phyloP scores from a whole-genome alignment of 2,329 filamentous ascomycete genomes.

The Tolypocladium tropicale region DNA sequence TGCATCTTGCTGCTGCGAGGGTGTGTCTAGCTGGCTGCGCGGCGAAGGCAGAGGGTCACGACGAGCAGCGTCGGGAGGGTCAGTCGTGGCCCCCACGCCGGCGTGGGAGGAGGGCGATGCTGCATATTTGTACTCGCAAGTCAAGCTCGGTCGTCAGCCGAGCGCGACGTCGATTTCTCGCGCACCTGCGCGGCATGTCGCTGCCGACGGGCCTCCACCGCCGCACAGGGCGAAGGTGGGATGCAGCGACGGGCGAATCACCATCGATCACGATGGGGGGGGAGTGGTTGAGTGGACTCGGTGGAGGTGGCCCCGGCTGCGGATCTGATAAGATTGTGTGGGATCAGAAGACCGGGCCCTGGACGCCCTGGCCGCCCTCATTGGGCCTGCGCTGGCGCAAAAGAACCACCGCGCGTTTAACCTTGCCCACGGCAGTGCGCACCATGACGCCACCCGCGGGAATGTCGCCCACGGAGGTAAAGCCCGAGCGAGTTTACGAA shows the following conservation, averaged over 20 bases:
- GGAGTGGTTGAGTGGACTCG: no score
- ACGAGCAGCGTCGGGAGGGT: background rate
- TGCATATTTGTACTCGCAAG: background rate
- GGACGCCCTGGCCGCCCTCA: background rate
- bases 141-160: background rate
- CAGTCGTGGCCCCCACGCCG: no score
- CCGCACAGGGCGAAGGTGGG: background rate
- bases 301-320: background rate
- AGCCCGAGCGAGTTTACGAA: no score
- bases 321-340: conserved; percentile 1
- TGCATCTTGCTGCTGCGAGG: background rate
- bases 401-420: background rate
- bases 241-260: no score
- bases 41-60: background rate
- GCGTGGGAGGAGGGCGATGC: background rate
- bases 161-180: background rate
- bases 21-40: background rate
- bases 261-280: no score
- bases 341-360: background rate
- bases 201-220: background rate
- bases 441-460: background rate
- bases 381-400: background rate
- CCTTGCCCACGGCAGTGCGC: background rate
- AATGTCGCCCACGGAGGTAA: no score
- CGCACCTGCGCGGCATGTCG: background rate